Evolutionary conservation across 441 rosid species (phyloP).

Genomic region (Mallotus repandus): DNA sequence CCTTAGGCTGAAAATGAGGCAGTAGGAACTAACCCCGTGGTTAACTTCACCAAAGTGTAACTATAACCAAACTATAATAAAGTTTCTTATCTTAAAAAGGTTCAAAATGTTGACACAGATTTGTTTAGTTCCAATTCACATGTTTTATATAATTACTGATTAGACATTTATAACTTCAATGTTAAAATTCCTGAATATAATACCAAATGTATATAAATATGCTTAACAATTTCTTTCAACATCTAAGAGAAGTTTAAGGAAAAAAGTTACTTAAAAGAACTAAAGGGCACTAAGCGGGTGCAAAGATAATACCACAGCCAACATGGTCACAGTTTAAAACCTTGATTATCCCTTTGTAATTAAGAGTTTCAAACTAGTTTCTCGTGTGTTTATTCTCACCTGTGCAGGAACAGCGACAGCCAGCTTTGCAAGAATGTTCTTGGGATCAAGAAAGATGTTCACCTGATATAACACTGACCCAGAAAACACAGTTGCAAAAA

Average conservation of each 20-base stretch:
- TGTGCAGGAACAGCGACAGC: constrained; percentile 94
- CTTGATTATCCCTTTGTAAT: neutral
- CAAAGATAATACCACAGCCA: neutral
- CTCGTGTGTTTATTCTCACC: constrained; percentile 40
- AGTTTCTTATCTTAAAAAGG: neutral
- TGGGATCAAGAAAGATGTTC: constrained; percentile 70
- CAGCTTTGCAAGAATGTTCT: constrained; percentile 62
- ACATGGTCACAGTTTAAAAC: no score
- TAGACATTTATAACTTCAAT: neutral
- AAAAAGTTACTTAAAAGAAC: neutral
- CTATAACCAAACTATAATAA: neutral
- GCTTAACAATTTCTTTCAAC: neutral
- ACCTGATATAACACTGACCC: constrained; percentile 69
- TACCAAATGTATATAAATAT: neutral
- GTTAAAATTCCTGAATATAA: neutral
- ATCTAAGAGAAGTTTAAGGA: neutral
- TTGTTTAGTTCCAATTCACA: neutral
- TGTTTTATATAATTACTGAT: neutral
- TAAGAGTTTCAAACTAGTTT: constrained; percentile 1
- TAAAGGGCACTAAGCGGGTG: neutral
- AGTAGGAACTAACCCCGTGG: neutral
- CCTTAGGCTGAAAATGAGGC: no score
- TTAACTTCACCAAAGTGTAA: neutral
- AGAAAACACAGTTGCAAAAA: constrained; percentile 92
- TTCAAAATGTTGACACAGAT: neutral